Evolutionary conservation across 768 basidiomycete genomes (phyloP).

Genomic region (Botryobasidium botryosum): DNA sequence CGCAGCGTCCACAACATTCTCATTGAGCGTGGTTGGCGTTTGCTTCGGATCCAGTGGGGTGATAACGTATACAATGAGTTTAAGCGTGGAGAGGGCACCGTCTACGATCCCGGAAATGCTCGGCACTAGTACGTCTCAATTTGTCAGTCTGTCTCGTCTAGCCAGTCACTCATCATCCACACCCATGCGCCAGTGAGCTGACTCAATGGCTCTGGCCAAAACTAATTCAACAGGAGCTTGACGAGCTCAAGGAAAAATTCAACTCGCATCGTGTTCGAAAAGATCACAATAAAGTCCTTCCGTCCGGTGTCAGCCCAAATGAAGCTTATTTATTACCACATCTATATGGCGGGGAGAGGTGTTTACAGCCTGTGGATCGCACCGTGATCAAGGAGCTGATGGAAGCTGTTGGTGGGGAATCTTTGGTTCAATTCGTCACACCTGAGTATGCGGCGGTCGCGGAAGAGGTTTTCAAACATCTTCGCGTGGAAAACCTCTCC

Average conservation of each 20-base stretch:
- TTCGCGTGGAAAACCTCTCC: constrained; percentile 12
- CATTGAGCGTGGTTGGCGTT: constrained; percentile 23
- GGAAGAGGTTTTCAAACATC: constrained; percentile 12
- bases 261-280: constrained; percentile 20
- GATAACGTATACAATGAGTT: constrained; percentile 19
- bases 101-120: constrained; percentile 15
- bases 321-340: constrained; percentile 17
- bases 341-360: constrained; percentile 18
- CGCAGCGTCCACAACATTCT: constrained; percentile 19
- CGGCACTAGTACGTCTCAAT: constrained; percentile 18
- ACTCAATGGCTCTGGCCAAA: constrained; percentile 20
- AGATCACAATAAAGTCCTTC: constrained; percentile 21
- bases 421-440: constrained; percentile 19
- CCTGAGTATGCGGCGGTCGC: constrained; percentile 17
- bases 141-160: background rate
- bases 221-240: constrained; percentile 17
- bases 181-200: constrained; percentile 15
- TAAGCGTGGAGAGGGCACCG: background rate
- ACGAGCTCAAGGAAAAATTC: constrained; percentile 12
- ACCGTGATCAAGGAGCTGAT: constrained; percentile 18
- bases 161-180: background rate
- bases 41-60: constrained; percentile 19
- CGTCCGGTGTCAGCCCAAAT: constrained; percentile 24
- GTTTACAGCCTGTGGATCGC: constrained; percentile 16
- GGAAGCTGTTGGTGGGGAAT: constrained; percentile 13